Base-by-base conservation (phyloP, 768 basidiomycete species). In the Pleurotus platypus region DNA sequence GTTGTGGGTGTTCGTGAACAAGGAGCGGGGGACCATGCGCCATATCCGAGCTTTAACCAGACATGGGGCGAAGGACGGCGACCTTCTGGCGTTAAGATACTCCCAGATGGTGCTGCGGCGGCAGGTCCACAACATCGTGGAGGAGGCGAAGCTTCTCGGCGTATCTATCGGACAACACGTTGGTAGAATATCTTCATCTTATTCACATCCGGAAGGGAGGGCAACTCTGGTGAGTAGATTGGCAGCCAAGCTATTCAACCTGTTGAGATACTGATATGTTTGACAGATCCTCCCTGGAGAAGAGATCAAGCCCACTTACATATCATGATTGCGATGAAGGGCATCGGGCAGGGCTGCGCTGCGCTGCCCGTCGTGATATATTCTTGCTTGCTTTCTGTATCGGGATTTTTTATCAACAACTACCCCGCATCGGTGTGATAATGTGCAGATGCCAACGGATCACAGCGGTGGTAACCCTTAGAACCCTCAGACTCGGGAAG, bases 1-100 rank as follows among this genome's bases (percentile, higher is more conserved):
- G 39, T 26, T 54, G 51, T 40, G 51, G 22, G 51, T 37, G 39
- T 54, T 54, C 39, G 22, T 54, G 13, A 54, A 39, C 22, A 54
- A 54, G 51, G 51, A 54, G 20, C 51, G 39, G 1, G 51, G 51
- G 18, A 54, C 20, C 8, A 35, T 54, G 20, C 35, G 51, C 13
- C 51, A 54, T n/a, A 54, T 54, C 18, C 37, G 51, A 24, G 37
- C 51, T 2, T 20, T 54, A n/a, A 22, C 15, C 11, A 20, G 51
- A 30, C 24, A 42, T 9, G 39, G 51, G 15, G 51, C 37, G 16
- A 54, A 54, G 3, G 51, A 54, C 35, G 24, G 51, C 18, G 51
- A 54, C 24, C 38, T 54, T 24, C 35, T 54, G 9, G 37, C 51
- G 13, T 42, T 54, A 37, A 39, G 51, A 18, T 42, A 40, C 27